Percentiles rank a stretch among this genome's conserved stretches.
These are phyloP conservation scores for Xylariomycetidae sp. DNA, from an alignment of 2,329 filamentous ascomycete genomes.

Conservation along the genomic window DNA sequence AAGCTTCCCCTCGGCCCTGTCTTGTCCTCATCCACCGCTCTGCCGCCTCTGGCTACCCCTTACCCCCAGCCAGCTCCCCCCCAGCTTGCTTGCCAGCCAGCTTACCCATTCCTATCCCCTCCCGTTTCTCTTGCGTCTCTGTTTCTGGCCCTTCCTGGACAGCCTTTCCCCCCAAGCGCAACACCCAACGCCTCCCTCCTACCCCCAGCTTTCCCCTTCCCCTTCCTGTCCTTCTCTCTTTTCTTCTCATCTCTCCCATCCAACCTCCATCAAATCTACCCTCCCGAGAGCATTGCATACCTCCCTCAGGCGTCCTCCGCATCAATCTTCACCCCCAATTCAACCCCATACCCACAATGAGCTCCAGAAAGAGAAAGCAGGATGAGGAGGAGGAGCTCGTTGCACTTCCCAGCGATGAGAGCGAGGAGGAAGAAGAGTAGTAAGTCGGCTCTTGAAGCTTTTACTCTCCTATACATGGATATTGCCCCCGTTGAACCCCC, in stretches of 20 bases:
- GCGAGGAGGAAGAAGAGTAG: conserved; percentile 32
- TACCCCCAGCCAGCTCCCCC: conserved; percentile 8
- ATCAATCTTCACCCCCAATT: conserved; percentile 3
- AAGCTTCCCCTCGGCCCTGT: too few relatives aligned
- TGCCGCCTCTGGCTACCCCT: not conserved
- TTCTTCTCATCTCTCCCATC: conserved; percentile 15
- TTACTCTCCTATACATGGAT: too few relatives aligned
- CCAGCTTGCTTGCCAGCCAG: too few relatives aligned
- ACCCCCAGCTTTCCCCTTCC: conserved; percentile 19
- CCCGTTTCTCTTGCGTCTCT: not conserved
- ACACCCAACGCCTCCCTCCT: conserved; percentile 20
- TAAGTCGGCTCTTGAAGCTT: too few relatives aligned
- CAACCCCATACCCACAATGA: conserved; percentile 18
- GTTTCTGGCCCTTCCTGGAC: conserved; percentile 12
- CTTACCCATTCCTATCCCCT: conserved; percentile 4
- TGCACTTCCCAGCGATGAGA: conserved; percentile 30
- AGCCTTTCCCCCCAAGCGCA: conserved; percentile 23
- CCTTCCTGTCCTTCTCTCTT: conserved; percentile 13
- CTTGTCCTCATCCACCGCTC: not conserved
- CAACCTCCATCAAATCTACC: conserved; percentile 9
- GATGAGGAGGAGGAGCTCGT: conserved; percentile 30
- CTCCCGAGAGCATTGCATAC: too few relatives aligned
- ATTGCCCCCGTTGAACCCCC: too few relatives aligned
- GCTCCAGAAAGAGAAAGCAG: conserved; percentile 29
- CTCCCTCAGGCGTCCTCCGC: too few relatives aligned